Evolutionary conservation across 345 rosid species (phyloP), one percentile per base, ranked within the genome.

Genomic region (Gossypium turneri): DNA sequence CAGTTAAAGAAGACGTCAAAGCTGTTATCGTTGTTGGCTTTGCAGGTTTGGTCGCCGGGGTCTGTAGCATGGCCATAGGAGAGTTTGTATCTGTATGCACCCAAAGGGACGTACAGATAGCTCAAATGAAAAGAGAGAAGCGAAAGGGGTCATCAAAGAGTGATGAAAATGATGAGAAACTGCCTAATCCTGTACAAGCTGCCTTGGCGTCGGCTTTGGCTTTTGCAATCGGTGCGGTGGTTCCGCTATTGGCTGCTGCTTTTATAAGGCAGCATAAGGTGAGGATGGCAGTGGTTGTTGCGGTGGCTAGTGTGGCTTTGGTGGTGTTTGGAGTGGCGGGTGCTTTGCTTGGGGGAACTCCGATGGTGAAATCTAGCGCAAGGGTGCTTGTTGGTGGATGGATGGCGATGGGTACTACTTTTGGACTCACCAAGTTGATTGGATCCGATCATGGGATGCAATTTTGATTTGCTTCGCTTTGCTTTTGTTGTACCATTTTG

Each of bases 381-480:
- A 55, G 59, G 59, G 24, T 55, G 59, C 11, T 60, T 60, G 47
- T 91, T 15, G 98, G 98, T 15, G 98, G 98, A 1, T 91, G 97
- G 93, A 57, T 94, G 20, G 98, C 98, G 44, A 94, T 94, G 97
- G 97, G 94, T 16, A 67, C 89, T 20, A 94, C 97, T 29, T 94
- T 83, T 80, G 97, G 97, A 7, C 75, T 94, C 17, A 92, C 98
- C 71, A 94, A 86, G 83, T 79, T 90, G 74, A 89, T 94, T 48
- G 96, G 90, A 3, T 80, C 90, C 12, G 84, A 84, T 67, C 17
- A 50, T 52, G 97, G 87, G 19, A 84, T 87, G 12, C 84, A 78
- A 87, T 43, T 11, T 44, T 66, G 29, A 66, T 20, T 34, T 34
- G 41, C 41, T 34, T 34, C 41, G 41, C 41, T 34, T 5, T 34